Evolutionary conservation across 768 basidiomycete species (phyloP).

Genomic region (Baorangia bicolor): DNA sequence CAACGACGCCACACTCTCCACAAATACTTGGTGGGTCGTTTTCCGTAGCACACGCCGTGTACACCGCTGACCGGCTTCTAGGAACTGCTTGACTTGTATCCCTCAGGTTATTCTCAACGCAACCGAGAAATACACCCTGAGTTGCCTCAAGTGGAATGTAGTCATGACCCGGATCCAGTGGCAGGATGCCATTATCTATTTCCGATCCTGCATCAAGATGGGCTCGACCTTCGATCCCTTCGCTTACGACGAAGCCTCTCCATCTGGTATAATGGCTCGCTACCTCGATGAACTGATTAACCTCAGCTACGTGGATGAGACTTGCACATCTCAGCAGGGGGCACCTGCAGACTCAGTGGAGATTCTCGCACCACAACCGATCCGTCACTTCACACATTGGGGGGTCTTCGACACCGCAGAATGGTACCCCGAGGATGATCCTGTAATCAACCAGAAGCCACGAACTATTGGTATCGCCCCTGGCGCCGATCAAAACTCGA

Average conservation of each 20-base stretch:
- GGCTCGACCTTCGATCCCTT: constrained; percentile 27
- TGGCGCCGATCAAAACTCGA: constrained; percentile 14
- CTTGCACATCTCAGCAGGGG: not conserved
- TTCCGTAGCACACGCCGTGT: not conserved
- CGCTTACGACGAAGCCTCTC: constrained; percentile 13
- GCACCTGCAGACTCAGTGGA: not conserved
- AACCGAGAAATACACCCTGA: constrained; percentile 22
- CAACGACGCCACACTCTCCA: constrained; percentile 31
- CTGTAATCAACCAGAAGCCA: constrained; percentile 29
- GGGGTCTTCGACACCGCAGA: constrained; percentile 14
- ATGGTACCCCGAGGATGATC: constrained; percentile 34
- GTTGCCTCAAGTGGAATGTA: constrained; percentile 24
- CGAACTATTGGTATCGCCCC: constrained; percentile 31
- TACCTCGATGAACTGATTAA: constrained; percentile 22
- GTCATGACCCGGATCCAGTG: constrained; percentile 20
- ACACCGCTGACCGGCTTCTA: constrained; percentile 11
- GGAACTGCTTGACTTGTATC: constrained; percentile 23
- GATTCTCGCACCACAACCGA: constrained; percentile 15
- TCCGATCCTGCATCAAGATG: constrained; percentile 28
- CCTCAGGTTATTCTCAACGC: constrained; percentile 24
- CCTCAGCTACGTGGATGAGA: constrained; percentile 2
- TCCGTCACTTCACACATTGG: constrained; percentile 6
- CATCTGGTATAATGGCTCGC: constrained; percentile 15
- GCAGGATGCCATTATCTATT: constrained; percentile 22
- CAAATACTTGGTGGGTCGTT: constrained; percentile 31